A percentile compares a stretch with the other conserved stretches of the same genome.
Evolutionary conservation across 371 early-diverging fungal genomes (phyloP).

Genomic region (Saksenaea vasiformis): DNA sequence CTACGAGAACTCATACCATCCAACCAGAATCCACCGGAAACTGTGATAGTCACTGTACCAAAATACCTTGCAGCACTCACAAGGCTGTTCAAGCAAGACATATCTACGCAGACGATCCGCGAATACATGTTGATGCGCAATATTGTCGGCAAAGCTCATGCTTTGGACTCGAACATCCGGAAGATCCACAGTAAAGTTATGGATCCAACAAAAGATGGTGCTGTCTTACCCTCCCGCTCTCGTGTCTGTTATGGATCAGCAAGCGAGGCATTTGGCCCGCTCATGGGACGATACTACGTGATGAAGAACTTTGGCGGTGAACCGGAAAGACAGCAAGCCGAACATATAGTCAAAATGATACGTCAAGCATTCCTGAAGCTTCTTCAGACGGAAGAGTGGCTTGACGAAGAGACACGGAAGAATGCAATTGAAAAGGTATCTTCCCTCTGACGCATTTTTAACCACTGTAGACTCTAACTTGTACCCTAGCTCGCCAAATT

Average conservation of each 20-base stretch:
- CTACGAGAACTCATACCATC: constrained; percentile 4
- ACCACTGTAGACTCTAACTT: background rate
- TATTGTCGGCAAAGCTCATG: background rate
- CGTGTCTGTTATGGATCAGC: constrained; percentile 45
- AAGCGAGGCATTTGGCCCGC: constrained; percentile 45
- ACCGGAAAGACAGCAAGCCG: constrained; percentile 39
- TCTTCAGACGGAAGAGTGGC: constrained; percentile 49
- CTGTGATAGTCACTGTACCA: constrained; percentile 10
- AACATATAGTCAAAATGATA: constrained; percentile 50
- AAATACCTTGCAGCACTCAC: constrained; percentile 17
- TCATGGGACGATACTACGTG: constrained; percentile 60
- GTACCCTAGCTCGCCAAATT: constrained; percentile 21
- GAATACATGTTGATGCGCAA: constrained; percentile 14
- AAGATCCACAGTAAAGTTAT: constrained; percentile 20
- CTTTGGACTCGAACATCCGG: constrained; percentile 18
- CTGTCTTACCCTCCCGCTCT: constrained; percentile 41
- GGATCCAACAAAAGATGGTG: constrained; percentile 33
- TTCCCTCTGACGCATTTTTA: background rate
- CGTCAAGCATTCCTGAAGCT: constrained; percentile 44
- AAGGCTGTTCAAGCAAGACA: background rate
- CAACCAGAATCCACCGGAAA: background rate
- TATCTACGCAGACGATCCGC: constrained; percentile 1
- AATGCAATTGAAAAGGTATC: constrained; percentile 49
- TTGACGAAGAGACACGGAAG: constrained; percentile 51
- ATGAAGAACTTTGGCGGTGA: constrained; percentile 44